Evolutionary conservation across 164 flowering plant species (phyloP).

Genomic region (Litsea cubeba): DNA sequence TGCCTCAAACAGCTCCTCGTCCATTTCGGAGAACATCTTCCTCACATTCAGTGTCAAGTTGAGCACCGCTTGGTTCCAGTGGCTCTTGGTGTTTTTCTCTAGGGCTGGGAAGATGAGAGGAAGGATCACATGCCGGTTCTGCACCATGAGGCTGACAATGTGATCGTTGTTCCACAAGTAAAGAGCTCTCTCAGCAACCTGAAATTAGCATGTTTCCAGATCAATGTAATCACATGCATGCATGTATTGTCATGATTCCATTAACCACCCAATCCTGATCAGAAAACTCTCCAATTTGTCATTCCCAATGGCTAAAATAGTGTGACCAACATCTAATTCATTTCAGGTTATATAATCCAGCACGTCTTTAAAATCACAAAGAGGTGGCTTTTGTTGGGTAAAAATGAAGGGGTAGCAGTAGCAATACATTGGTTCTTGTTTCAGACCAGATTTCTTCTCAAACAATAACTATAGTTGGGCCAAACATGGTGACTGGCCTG

Average conservation of each 20-base stretch:
- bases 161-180: constrained; percentile 95
- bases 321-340: too few species aligned
- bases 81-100: constrained; percentile 62
- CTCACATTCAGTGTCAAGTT: constrained; percentile 70
- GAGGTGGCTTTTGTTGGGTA: too few species aligned
- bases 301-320: too few species aligned
- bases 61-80: constrained; percentile 93
- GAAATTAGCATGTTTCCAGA: constrained; percentile 10
- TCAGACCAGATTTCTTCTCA: too few species aligned
- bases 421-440: too few species aligned
- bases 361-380: too few species aligned
- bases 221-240: neutral
- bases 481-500: too few species aligned
- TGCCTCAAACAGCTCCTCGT: constrained; percentile 47
- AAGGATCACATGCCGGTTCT: constrained; percentile 66
- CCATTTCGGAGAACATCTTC: constrained; percentile 83
- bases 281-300: too few species aligned
- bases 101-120: constrained; percentile 71
- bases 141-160: constrained; percentile 66
- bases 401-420: too few species aligned
- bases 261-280: neutral
- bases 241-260: neutral
- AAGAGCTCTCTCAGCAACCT: constrained; percentile 96
- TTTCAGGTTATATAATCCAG: too few species aligned
- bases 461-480: too few species aligned